Base-by-base conservation (phyloP, 2,329 filamentous ascomycete species). In the Neonectria sp. region DNA sequence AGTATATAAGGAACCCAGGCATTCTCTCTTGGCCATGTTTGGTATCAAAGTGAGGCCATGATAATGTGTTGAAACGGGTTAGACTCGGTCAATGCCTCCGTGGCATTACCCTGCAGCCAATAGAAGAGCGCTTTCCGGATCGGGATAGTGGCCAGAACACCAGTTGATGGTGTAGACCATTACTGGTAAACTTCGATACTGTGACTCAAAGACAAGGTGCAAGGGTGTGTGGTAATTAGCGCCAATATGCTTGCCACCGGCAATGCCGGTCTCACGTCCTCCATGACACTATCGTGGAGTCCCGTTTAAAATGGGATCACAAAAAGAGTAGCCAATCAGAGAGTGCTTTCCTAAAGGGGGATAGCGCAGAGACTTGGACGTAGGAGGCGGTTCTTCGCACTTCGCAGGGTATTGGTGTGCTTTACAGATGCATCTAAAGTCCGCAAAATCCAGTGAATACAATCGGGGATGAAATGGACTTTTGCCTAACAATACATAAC, bases 321-420 rank as follows among this genome's bases (percentile, higher is more conserved):
- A 12, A 11, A 31, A 6, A 11, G 4, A 21, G 24, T 17, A 13
- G 15, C 63, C 46, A 65, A 65, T 61, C 15, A 37, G 48, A 65
- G 58, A 65, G 58, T 29, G 15, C 1, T 65, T 61, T 40, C 63
- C 58, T 21, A 58, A 53, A 6, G 31, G 2, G 17, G 58, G 21
- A 65, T 29, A 37, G 57, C 31, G 43, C 27, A 21, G 21, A 21
- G 21, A 21, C 21, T 21, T 21, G 21, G 21, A 21, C 21, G 21
- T 21, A 21, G 21, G 21, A 21, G 21, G 21, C 21, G 21, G 21
- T 21, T 21, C 21, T 21, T 21, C 21, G 21, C 21, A 21, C 21
- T 21, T 21, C 21, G 21, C 21, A 21, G 21, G 21, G 21, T 21
- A 21, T 21, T 21, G 21, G 2, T 21, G 21, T 21, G 21, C 21